A percentile compares a stretch with the other conserved stretches of the same genome.
These are phyloP conservation scores for Chlorella sp. DNA, from an alignment of 139 green algal species.

Conservation along the genomic window DNA sequence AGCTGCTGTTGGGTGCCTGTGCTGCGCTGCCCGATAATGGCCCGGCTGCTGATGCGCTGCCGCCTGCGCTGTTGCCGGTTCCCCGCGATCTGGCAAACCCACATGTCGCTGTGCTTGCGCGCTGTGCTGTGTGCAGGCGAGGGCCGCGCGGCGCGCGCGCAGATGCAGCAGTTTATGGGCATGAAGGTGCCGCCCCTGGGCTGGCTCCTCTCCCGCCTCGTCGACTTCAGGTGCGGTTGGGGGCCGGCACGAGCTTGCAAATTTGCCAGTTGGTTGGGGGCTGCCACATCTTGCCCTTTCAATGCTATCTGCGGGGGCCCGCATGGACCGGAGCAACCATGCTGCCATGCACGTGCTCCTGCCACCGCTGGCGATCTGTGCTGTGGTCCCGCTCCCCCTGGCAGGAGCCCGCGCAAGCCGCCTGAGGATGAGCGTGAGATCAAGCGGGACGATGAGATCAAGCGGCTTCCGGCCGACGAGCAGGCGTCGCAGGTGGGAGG, in stretches of 20 bases:
- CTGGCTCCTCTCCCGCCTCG: conserved; percentile 72
- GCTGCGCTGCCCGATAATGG: not conserved
- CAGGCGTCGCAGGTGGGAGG: conserved; percentile 38
- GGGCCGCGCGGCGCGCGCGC: not conserved
- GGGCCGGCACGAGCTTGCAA: not conserved
- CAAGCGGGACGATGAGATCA: conserved; percentile 50
- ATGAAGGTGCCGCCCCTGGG: conserved; percentile 76
- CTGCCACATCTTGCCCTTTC: too few relatives aligned
- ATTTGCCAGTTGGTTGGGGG: too few relatives aligned
- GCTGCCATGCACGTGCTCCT: too few relatives aligned
- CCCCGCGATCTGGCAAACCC: too few relatives aligned
- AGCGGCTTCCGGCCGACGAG: conserved; percentile 35
- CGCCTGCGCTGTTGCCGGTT: too few relatives aligned
- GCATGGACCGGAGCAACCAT: too few relatives aligned
- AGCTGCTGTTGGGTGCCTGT: not conserved
- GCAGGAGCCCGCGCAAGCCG: conserved; percentile 54
- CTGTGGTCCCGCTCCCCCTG: conserved; percentile 26
- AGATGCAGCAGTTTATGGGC: conserved; percentile 26
- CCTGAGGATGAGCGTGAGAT: conserved; percentile 62
- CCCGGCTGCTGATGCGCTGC: not conserved
- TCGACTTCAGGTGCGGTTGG: conserved; percentile 60
- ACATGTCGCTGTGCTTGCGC: not conserved
- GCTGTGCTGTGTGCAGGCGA: not conserved
- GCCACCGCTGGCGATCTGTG: too few relatives aligned
- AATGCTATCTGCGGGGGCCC: too few relatives aligned